phyloP scores from a whole-genome alignment of 169 alveolate species.

The Pseudocohnilembus persalinus region DNA sequence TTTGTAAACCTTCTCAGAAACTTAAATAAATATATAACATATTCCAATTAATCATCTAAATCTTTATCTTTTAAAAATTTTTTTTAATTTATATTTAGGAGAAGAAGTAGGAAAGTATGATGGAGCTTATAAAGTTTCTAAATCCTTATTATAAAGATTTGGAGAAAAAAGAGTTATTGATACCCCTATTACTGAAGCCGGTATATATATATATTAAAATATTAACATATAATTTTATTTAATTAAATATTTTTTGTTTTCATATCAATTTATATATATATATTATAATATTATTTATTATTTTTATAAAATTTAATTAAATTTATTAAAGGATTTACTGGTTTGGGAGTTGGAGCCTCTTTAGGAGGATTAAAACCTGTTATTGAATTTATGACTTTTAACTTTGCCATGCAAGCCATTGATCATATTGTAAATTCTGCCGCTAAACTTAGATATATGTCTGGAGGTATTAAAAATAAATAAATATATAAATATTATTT shows the following conservation, averaged over 20 bases:
- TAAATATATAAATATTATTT: too few species aligned
- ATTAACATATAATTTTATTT: background rate
- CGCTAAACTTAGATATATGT: constrained; percentile 87
- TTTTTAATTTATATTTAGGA: constrained; percentile 73
- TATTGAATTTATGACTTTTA: constrained; percentile 92
- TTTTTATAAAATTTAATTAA: background rate
- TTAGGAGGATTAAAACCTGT: constrained; percentile 87
- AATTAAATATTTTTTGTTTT: background rate
- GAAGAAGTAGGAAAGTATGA: constrained; percentile 93
- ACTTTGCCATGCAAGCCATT: constrained; percentile 89
- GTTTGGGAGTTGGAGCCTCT: constrained; percentile 75
- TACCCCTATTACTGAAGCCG: constrained; percentile 93
- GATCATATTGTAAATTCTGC: constrained; percentile 91
- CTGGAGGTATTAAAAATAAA: too few species aligned
- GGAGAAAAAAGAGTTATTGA: constrained; percentile 87
- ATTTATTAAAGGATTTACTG: constrained; percentile 58
- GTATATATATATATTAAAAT: constrained; percentile 79
- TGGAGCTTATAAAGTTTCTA: constrained; percentile 93
- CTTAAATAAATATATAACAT: too few species aligned
- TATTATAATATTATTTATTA: background rate
- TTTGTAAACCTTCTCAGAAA: too few species aligned
- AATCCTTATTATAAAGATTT: constrained; percentile 83
- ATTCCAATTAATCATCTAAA: too few species aligned
- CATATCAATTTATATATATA: too few species aligned
- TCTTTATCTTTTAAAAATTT: too few species aligned